Evolutionary conservation across 2,329 filamentous ascomycete species (phyloP), one percentile per base, ranked within the genome.

Genomic region (Ophiostoma himal-ulmi): DNA sequence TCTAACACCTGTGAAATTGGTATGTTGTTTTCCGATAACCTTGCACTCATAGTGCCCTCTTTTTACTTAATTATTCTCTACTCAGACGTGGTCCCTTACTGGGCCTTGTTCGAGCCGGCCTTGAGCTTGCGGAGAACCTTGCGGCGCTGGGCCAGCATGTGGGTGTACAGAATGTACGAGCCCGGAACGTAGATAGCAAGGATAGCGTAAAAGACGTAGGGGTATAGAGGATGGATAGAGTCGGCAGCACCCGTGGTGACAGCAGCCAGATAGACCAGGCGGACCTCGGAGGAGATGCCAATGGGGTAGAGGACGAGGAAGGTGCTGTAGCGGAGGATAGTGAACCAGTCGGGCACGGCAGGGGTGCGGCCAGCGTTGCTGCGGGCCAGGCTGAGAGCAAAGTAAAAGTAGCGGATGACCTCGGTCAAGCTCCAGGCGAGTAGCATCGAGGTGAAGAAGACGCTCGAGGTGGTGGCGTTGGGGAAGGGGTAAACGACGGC

Each of bases 261-360:
- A 1, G 77, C 72, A 5, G 92, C 89, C 70, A 85, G 83, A 78
- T 88, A 92, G 69, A 98, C 89, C 76, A 97, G 85, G 80, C 86
- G 88, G 76, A 91, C 92, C 84, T 99, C 95, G 81, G 91, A 95
- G 57, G 86, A 84, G 77, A 98, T 97, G 60, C 95, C 95, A 72
- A 98, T 79, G 0, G 95, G 95, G 81, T 99, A 99, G 30, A 99
- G 86, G 52, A 97, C 82, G 76, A 92, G 93, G 81, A 99, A 99
- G 8, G 92, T 93, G 79, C 96, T 97, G 81, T 97, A 94, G 75
- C 93, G 85, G 80, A 96, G 82, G 91, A 93, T 96, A 52, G 88
- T 88, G 77, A 97, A 85, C 72, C 84, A 82, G 0, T 76, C 78
- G 0, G 76, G 75, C 13, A 68, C 69, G 20, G 68, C 64, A 26